These are phyloP conservation scores for Prunus dulcis DNA, from an alignment of 306 rosid species.

Conservation along the genomic window DNA sequence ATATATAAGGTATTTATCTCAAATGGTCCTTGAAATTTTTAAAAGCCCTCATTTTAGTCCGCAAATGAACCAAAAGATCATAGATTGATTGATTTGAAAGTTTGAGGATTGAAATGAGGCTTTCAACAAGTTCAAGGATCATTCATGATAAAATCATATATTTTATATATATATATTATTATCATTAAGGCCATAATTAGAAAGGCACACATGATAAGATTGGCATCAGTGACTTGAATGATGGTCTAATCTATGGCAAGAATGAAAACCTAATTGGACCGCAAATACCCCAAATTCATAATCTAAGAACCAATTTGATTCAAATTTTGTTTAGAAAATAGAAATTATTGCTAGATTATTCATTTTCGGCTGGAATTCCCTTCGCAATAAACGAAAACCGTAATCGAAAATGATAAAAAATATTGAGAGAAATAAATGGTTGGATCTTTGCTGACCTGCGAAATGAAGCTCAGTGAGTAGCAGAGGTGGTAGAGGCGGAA, in stretches of 20 bases:
- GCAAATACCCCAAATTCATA: background rate
- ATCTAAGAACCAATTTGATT: background rate
- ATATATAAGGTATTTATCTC: no score
- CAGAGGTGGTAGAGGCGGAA: background rate
- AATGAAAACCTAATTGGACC: background rate
- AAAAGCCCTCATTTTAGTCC: no score
- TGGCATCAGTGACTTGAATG: background rate
- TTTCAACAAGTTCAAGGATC: no score
- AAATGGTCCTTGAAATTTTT: no score
- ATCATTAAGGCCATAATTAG: background rate
- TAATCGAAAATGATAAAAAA: background rate
- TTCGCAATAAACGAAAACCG: background rate
- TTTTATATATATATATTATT: background rate
- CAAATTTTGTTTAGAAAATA: background rate
- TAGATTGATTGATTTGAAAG: no score
- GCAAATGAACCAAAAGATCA: no score
- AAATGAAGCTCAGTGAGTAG: background rate
- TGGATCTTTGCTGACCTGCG: conserved; percentile 1
- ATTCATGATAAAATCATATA: no score
- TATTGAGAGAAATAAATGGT: background rate
- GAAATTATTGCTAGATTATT: background rate
- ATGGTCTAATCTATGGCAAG: background rate
- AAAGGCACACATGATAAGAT: background rate
- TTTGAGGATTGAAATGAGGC: no score
- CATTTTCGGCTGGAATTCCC: background rate